phyloP scores from a whole-genome alignment of 768 basidiomycete genomes.

The Pisolithus orientalis region DNA sequence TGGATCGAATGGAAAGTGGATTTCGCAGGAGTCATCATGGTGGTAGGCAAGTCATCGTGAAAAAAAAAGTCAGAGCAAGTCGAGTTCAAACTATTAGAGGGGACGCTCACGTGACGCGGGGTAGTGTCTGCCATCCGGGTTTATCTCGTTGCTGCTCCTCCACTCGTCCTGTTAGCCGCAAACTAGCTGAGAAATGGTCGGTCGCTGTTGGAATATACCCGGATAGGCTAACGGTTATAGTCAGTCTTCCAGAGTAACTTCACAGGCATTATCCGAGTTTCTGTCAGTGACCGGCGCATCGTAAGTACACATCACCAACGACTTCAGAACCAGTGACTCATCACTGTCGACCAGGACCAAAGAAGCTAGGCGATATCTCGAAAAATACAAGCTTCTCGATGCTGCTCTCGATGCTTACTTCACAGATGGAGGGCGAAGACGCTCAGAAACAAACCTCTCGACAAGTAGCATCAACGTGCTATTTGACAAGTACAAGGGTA shows the following conservation, averaged over 20 bases:
- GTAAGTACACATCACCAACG: constrained; percentile 34
- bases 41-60: neutral
- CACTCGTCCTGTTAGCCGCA: neutral
- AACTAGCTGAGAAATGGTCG: neutral
- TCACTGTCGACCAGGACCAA: constrained; percentile 22
- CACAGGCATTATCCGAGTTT: neutral
- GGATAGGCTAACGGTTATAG: too few species aligned
- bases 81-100: neutral
- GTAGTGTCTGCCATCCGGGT: neutral
- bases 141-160: neutral
- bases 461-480: constrained; percentile 48
- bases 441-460: constrained; percentile 30
- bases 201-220: neutral
- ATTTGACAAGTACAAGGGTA: constrained; percentile 70
- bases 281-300: constrained; percentile 54
- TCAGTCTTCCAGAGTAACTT: neutral
- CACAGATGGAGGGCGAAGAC: constrained; percentile 33
- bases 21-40: too few species aligned
- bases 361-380: constrained; percentile 64
- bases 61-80: neutral
- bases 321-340: neutral
- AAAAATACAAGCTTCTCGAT: constrained; percentile 65
- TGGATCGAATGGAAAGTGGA: too few species aligned
- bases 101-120: neutral
- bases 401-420: constrained; percentile 70